Evolutionary conservation across 352 stramenopile genomes (phyloP), one percentile per base, ranked within the genome.

Genomic region (Globisporangium abappressorium): DNA sequence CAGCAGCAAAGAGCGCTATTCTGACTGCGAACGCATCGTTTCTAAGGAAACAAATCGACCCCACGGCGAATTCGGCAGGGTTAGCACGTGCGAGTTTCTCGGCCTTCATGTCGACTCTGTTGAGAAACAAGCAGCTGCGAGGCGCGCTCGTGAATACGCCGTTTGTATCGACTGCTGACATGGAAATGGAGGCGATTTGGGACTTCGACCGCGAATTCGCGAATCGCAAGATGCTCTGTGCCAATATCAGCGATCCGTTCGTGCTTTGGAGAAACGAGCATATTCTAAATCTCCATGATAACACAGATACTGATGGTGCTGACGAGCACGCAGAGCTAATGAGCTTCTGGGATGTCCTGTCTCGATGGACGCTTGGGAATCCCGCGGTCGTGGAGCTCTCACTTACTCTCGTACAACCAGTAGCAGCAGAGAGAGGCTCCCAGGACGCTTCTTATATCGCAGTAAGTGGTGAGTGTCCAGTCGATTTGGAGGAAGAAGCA

Each of bases 311-410:
- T 12, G 15, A 11, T 18, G 9, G 20, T 60, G 30, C n/a, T 22
- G 33, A 30, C 56, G 20, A 61, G 9, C 56, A 20, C 47, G 56
- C n/a, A 47, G 56, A n/a, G n/a, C 56, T 33, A 2, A 28, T 58
- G 12, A 14, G 49, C 2, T 66, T 71, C 6, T 71, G 66, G 65
- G 60, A 64, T 14, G 43, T 64, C 30, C 38, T 66, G 18, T 53
- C 66, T 9, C 38, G 20, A 20, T 65, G 65, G 65, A 33, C 36
- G 20, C 36, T 55, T 28, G 41, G 20, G 5, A 5, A 62, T 4
- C 20, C 47, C 4, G 49, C 4, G 1, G 22, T 47, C 6, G 41
- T 56, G 3, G 24, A 18, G 11, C 41, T 62, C 26, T 68, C 61
- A 12, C 47, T 71, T n/a, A 14, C 26, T 1, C 11, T 6, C 18